Percentiles rank a stretch among this genome's conserved stretches.
phyloP scores from a whole-genome alignment of 2,329 filamentous ascomycete species.

The Fusarium secorum region DNA sequence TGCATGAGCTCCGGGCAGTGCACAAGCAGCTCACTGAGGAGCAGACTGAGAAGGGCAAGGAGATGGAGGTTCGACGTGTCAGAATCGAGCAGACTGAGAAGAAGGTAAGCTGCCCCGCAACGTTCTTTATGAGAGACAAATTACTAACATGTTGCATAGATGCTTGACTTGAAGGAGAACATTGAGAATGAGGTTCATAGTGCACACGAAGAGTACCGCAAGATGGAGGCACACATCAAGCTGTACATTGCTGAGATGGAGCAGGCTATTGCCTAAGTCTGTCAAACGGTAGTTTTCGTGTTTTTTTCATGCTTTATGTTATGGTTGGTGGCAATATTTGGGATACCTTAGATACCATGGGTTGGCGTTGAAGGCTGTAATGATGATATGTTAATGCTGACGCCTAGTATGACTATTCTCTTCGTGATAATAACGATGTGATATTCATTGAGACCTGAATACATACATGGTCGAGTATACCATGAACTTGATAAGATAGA shows the following conservation, averaged over 20 bases:
- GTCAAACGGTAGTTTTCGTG: background rate
- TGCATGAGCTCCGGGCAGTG: constrained; percentile 85
- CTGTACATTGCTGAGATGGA: constrained; percentile 99
- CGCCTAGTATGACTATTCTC: constrained; percentile 7
- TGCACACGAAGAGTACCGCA: constrained; percentile 93
- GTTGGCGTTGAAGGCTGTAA: constrained; percentile 48
- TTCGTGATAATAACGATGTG: constrained; percentile 4
- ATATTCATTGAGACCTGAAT: background rate
- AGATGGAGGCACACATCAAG: constrained; percentile 97
- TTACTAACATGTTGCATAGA: constrained; percentile 63
- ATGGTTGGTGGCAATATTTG: constrained; percentile 26
- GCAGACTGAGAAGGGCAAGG: constrained; percentile 82
- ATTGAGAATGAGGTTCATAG: constrained; percentile 93
- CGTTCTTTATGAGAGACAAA: background rate
- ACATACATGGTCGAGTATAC: background rate
- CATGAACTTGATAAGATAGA: background rate
- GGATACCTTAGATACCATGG: constrained; percentile 47
- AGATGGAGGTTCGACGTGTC: constrained; percentile 92
- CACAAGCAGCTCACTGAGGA: constrained; percentile 86
- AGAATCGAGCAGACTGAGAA: constrained; percentile 98
- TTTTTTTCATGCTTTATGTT: constrained; percentile 20
- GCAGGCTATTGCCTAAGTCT: constrained; percentile 68
- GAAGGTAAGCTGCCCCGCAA: constrained; percentile 68
- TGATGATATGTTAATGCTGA: constrained; percentile 29
- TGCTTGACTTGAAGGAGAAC: constrained; percentile 96